Percentiles rank a stretch among this genome's conserved stretches.
phyloP scores from a whole-genome alignment of 2,329 filamentous ascomycete genomes.

The Fusarium nygamai region DNA sequence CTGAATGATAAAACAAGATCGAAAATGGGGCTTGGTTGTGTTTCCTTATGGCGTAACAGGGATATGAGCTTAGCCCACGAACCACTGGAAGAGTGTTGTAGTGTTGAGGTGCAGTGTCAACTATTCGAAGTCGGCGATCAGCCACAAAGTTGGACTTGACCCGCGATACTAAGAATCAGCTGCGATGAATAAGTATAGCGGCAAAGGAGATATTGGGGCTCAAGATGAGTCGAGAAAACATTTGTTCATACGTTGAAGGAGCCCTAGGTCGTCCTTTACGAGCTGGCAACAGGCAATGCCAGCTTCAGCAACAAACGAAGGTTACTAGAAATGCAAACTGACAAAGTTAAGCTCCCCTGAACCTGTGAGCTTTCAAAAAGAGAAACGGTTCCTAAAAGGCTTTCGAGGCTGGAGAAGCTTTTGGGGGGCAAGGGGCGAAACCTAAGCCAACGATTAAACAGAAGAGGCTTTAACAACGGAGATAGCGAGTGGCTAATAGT shows the following conservation, averaged over 20 bases:
- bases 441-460: conserved; percentile 27
- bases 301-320: conserved; percentile 13
- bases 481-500: conserved; percentile 38
- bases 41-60: conserved; percentile 36
- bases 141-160: conserved; percentile 17
- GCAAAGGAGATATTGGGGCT: not conserved
- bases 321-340: conserved; percentile 19
- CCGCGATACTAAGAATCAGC: conserved; percentile 10
- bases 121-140: conserved; percentile 17
- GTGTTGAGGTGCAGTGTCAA: conserved; percentile 19
- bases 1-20: conserved; percentile 16
- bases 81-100: conserved; percentile 5
- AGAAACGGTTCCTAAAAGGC: conserved; percentile 18
- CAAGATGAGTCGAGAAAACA: not conserved
- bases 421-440: conserved; percentile 33
- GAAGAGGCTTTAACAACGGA: conserved; percentile 31
- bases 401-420: conserved; percentile 26
- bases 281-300: conserved; percentile 16
- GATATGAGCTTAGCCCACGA: conserved; percentile 29
- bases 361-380: conserved; percentile 26
- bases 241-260: not conserved
- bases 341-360: conserved; percentile 22
- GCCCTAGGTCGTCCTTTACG: not conserved
- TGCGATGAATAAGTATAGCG: not conserved
- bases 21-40: conserved; percentile 14